A percentile compares a stretch with the other conserved stretches of the same genome.
Conservation (phyloP, 75 land plant genomes). For the Adiantum capillusveneris region DNA sequence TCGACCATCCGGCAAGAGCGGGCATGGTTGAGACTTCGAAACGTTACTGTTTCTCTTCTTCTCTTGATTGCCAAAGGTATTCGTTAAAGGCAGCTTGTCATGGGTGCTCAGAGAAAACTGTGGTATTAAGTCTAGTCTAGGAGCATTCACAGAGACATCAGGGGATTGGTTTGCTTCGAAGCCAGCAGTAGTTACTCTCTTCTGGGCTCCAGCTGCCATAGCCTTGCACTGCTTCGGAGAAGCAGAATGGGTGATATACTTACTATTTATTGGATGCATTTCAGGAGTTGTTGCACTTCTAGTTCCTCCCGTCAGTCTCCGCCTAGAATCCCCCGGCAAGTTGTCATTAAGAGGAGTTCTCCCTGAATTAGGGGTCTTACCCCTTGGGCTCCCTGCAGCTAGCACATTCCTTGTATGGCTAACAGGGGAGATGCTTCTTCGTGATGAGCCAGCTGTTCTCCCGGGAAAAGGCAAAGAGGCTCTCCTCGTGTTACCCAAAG, state of each 20-base stretch:
- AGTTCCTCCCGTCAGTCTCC: constrained; percentile 1
- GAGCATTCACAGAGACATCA: constrained; percentile 77
- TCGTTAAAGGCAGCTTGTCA: constrained; percentile 26
- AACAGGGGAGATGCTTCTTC: background rate
- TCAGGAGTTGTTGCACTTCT: constrained; percentile 10
- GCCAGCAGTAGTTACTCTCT: too few relatives aligned
- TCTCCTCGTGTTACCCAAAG: constrained; percentile 23
- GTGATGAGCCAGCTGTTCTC: constrained; percentile 6
- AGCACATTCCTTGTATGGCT: background rate
- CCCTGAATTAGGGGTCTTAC: too few relatives aligned
- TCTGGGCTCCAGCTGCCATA: too few relatives aligned
- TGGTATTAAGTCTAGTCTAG: constrained; percentile 64
- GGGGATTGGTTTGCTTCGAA: constrained; percentile 33
- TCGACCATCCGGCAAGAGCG: background rate
- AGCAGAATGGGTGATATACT: constrained; percentile 1
- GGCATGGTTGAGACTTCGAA: too few relatives aligned
- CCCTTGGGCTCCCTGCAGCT: too few relatives aligned
- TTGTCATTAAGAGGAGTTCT: constrained; percentile 2
- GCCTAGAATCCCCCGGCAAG: background rate
- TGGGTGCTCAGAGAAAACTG: constrained; percentile 64
- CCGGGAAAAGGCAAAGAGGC: constrained; percentile 50
- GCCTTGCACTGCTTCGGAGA: constrained; percentile 7
- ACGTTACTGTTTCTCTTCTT: too few relatives aligned
- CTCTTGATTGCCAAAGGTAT: too few relatives aligned
- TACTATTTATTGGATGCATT: constrained; percentile 3